Percentiles rank a stretch among this genome's conserved stretches.
These are phyloP conservation scores for Fusarium sacchari DNA, from an alignment of 2,329 filamentous ascomycete genomes.

Conservation along the genomic window DNA sequence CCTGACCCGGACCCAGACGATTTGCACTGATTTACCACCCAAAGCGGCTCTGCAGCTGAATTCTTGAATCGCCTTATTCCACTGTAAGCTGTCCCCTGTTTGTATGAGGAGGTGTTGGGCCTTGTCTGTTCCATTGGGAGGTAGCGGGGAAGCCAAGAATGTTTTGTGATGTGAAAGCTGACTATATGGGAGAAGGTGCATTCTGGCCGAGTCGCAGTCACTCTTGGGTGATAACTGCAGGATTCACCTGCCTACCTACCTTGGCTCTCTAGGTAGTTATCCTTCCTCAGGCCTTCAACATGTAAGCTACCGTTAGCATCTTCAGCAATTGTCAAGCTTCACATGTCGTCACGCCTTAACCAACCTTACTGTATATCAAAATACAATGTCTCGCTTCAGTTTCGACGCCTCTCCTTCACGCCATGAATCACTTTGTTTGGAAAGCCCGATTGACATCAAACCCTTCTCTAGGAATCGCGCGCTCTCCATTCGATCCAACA, in stretches of 20 bases:
- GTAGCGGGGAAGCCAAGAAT: neutral
- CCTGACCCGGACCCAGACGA: conserved; percentile 18
- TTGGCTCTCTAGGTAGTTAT: neutral
- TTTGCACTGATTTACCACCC: conserved; percentile 20
- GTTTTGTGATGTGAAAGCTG: conserved; percentile 16
- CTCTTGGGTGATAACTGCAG: neutral
- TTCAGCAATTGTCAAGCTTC: neutral
- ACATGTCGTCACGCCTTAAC: neutral
- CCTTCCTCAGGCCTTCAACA: conserved; percentile 13
- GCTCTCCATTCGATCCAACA: conserved; percentile 77
- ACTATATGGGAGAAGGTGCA: conserved; percentile 31
- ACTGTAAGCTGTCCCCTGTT: conserved; percentile 24
- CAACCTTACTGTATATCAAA: neutral
- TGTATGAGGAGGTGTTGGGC: neutral
- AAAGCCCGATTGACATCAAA: conserved; percentile 43
- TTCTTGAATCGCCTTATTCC: conserved; percentile 8
- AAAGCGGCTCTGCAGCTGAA: conserved; percentile 23
- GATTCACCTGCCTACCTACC: neutral
- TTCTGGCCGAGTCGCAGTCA: neutral
- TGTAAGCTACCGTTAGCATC: conserved; percentile 32
- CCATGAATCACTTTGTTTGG: conserved; percentile 25
- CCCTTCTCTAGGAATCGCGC: conserved; percentile 71
- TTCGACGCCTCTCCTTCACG: conserved; percentile 44
- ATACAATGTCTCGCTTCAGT: conserved; percentile 48
- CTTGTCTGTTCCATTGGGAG: neutral